Percentiles rank a stretch among this genome's conserved stretches.
phyloP scores from a whole-genome alignment of 2,329 filamentous ascomycete genomes.

The Trichophaea hybrida region DNA sequence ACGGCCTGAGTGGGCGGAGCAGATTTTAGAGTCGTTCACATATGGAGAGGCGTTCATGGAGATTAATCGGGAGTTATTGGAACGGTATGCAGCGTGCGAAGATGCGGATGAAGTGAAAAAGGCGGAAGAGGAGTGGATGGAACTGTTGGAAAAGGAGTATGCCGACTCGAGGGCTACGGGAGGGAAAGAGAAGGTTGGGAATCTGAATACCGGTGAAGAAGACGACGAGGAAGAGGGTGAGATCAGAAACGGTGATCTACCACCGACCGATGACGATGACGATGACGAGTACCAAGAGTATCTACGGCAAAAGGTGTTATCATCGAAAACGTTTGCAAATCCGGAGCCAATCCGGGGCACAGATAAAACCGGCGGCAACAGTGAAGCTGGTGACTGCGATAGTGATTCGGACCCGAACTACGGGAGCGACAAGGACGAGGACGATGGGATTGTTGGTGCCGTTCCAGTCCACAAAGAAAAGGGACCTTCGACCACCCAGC shows the following conservation, averaged over 20 bases:
- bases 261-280: conserved; percentile 42
- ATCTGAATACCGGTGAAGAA: conserved; percentile 38
- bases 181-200: conserved; percentile 30
- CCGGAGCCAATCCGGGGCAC: conserved; percentile 38
- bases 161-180: conserved; percentile 53
- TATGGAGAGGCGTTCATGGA: conserved; percentile 81
- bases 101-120: conserved; percentile 72
- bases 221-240: conserved; percentile 36
- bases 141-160: conserved; percentile 80
- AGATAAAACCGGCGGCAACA: conserved; percentile 49
- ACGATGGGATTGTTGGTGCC: conserved; percentile 78
- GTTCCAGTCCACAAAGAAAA: conserved; percentile 51
- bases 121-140: conserved; percentile 76
- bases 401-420: conserved; percentile 25
- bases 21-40: conserved; percentile 67
- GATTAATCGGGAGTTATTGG: conserved; percentile 73
- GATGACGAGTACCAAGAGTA: conserved; percentile 82
- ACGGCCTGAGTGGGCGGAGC: conserved; percentile 75
- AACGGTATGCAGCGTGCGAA: conserved; percentile 68
- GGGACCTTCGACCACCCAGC: conserved; percentile 1
- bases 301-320: conserved; percentile 74
- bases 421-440: conserved; percentile 45
- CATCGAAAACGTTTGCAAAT: conserved; percentile 75
- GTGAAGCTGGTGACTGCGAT: conserved; percentile 57
- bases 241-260: conserved; percentile 29